Evolutionary conservation across 2,329 filamentous ascomycete genomes (phyloP).

Genomic region (Dothideomycetidae sp.): DNA sequence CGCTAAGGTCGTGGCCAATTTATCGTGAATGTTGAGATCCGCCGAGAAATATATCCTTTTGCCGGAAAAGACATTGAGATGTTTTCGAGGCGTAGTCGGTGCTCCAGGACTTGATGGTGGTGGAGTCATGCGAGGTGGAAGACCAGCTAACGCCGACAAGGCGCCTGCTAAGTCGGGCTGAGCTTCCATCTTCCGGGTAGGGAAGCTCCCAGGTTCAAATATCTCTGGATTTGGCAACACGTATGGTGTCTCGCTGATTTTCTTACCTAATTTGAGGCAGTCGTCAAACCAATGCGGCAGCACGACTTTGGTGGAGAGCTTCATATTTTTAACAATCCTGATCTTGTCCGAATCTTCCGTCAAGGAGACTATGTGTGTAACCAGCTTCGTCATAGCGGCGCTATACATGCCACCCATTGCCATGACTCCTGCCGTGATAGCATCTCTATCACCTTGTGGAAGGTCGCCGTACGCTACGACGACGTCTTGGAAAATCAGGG

Average conservation of each 20-base stretch:
- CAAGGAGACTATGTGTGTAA: constrained; percentile 81
- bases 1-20: constrained; percentile 52
- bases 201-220: constrained; percentile 29
- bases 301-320: constrained; percentile 54
- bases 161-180: constrained; percentile 49
- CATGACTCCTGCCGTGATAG: constrained; percentile 76
- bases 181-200: constrained; percentile 14
- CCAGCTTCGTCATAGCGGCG: constrained; percentile 53
- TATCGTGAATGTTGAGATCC: constrained; percentile 57
- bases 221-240: constrained; percentile 74
- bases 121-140: constrained; percentile 23
- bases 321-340: constrained; percentile 46
- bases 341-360: constrained; percentile 62
- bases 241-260: constrained; percentile 82
- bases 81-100: constrained; percentile 32
- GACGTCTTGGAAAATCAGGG: constrained; percentile 78
- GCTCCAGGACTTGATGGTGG: constrained; percentile 19
- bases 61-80: constrained; percentile 60
- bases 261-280: constrained; percentile 81
- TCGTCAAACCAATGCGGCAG: constrained; percentile 98
- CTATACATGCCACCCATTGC: constrained; percentile 79
- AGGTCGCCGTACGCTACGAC: constrained; percentile 72
- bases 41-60: constrained; percentile 63
- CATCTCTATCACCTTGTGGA: constrained; percentile 74
- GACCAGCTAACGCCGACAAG: constrained; percentile 37